phyloP scores from a whole-genome alignment of 257 asterid species.

The Salvia splendens region DNA sequence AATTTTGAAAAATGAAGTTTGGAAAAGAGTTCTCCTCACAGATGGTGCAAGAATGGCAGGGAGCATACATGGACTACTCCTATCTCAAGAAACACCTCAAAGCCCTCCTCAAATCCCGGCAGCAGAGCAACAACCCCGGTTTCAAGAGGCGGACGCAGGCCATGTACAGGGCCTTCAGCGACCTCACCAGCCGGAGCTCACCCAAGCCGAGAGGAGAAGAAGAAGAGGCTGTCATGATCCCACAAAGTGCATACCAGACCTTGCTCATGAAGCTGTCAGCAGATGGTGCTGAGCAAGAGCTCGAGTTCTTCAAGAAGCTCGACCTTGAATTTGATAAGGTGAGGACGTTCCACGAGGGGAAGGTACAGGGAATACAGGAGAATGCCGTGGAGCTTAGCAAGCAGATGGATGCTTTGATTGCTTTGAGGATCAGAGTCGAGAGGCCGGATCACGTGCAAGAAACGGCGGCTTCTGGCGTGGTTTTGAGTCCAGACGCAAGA shows the following conservation, averaged over 20 bases:
- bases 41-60: slow-evolving; percentile 81
- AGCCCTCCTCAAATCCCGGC: slow-evolving; percentile 32
- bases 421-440: slow-evolving; percentile 56
- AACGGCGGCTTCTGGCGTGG: neutral
- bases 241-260: slow-evolving; percentile 42
- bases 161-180: slow-evolving; percentile 63
- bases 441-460: slow-evolving; percentile 36
- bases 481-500: neutral
- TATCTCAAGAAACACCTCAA: slow-evolving; percentile 49
- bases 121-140: slow-evolving; percentile 10
- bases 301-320: slow-evolving; percentile 48
- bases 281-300: slow-evolving; percentile 53
- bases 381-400: slow-evolving; percentile 55
- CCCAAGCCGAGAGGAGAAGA: slow-evolving; percentile 45
- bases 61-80: slow-evolving; percentile 72
- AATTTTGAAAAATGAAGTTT: slow-evolving; percentile 54
- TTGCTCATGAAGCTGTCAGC: slow-evolving; percentile 47
- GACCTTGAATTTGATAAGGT: slow-evolving; percentile 75
- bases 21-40: slow-evolving; percentile 68
- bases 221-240: slow-evolving; percentile 44
- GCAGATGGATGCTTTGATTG: slow-evolving; percentile 79
- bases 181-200: slow-evolving; percentile 42
- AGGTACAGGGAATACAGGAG: slow-evolving; percentile 42
- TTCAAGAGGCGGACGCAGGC: slow-evolving; percentile 45
- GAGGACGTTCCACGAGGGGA: slow-evolving; percentile 44